Evolutionary conservation across 345 rosid species (phyloP).

Genomic region (Raphanus sativus): DNA sequence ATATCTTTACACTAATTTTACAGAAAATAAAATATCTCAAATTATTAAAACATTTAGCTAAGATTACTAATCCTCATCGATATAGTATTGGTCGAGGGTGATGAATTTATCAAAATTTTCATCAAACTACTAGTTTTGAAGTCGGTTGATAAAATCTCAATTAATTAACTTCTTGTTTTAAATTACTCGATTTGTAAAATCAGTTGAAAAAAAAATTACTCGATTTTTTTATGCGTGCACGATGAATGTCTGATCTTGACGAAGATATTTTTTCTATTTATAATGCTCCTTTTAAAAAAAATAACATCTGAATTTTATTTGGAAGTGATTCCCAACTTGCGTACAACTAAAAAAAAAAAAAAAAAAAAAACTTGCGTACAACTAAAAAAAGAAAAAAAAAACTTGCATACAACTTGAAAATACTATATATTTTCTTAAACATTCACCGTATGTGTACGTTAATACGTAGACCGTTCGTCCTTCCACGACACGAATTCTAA

Average conservation of each 20-base stretch:
- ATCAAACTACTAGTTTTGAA: background rate
- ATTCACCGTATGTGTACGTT: conserved; percentile 31
- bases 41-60: background rate
- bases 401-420: conserved; percentile 6
- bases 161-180: background rate
- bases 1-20: background rate
- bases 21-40: background rate
- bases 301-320: conserved; percentile 5
- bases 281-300: background rate
- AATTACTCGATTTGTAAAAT: too few relatives aligned
- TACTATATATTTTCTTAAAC: background rate
- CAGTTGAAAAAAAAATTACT: background rate
- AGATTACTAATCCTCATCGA: background rate
- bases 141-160: background rate
- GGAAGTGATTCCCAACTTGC: conserved; percentile 34
- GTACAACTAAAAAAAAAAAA: background rate
- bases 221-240: background rate
- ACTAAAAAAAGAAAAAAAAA: too few relatives aligned
- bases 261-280: background rate
- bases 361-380: background rate
- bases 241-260: background rate
- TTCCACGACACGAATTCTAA: background rate
- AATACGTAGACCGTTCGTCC: conserved; percentile 29
- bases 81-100: too few relatives aligned
- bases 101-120: background rate